Percentiles rank a stretch among this genome's conserved stretches.
Conservation (phyloP, 257 asterid species). For the Sherardia arvensis region DNA sequence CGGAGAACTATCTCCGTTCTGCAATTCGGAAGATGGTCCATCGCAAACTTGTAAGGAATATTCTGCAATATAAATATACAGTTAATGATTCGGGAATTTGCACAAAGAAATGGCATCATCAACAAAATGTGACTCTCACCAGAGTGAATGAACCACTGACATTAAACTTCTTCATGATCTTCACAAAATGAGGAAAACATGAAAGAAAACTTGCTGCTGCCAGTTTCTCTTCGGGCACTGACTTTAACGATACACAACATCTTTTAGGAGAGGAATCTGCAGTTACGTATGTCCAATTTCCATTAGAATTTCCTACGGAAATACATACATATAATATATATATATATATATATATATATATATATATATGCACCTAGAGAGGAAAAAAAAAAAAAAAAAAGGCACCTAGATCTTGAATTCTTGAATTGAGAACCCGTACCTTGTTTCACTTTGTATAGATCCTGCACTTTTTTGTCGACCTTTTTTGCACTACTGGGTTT, state of each 20-base stretch:
- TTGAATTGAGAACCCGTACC: slow-evolving; percentile 16
- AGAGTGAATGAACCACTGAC: slow-evolving; percentile 81
- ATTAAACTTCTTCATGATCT: slow-evolving; percentile 87
- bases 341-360: no score
- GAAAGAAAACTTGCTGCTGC: slow-evolving; percentile 75
- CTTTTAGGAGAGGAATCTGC: slow-evolving; percentile 45
- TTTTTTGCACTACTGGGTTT: slow-evolving; percentile 31
- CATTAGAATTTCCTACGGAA: slow-evolving; percentile 8
- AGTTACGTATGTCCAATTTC: slow-evolving; percentile 33
- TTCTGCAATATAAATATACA: slow-evolving; percentile 37
- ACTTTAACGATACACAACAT: slow-evolving; percentile 84
- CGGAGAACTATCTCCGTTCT: slow-evolving; percentile 66
- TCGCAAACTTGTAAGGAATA: slow-evolving; percentile 78
- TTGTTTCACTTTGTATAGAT: slow-evolving; percentile 15
- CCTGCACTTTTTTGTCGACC: slow-evolving; percentile 17
- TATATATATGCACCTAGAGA: not conserved
- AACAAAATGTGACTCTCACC: slow-evolving; percentile 41
- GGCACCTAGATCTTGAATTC: slow-evolving; percentile 48
- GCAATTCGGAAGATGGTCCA: slow-evolving; percentile 65
- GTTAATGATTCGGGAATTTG: not conserved
- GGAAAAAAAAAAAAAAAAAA: no score
- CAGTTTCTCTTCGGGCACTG: slow-evolving; percentile 86
- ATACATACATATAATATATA: no score
- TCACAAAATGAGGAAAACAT: slow-evolving; percentile 72
- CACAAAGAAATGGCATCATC: slow-evolving; percentile 1